Percentiles rank a stretch among this genome's conserved stretches.
These are phyloP conservation scores for Rugosomyces carneus DNA, from an alignment of 1,284 basidiomycete species.

Conservation along the genomic window DNA sequence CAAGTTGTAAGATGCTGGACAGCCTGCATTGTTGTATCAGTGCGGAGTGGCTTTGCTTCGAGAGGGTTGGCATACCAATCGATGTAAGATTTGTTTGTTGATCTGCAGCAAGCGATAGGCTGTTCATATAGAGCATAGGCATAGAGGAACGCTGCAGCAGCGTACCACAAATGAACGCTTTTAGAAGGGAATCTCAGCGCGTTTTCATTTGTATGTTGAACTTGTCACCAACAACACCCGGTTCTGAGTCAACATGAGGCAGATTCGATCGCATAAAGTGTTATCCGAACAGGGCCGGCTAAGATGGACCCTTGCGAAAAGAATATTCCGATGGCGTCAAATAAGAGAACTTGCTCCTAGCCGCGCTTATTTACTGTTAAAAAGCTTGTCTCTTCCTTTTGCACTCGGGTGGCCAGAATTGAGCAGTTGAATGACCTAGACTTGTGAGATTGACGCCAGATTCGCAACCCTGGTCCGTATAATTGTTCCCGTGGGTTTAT, in stretches of 20 bases:
- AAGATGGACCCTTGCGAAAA: not conserved
- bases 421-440: not conserved
- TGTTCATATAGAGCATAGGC: slow-evolving; percentile 8
- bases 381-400: not conserved
- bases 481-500: not conserved
- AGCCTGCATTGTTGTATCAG: slow-evolving; percentile 4
- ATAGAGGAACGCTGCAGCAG: slow-evolving; percentile 8
- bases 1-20: slow-evolving; percentile 3
- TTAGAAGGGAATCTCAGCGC: slow-evolving; percentile 4
- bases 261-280: slow-evolving; percentile 14
- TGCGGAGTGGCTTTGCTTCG: not conserved
- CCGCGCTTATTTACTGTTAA: not conserved
- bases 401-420: not conserved
- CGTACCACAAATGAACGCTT: slow-evolving; percentile 8
- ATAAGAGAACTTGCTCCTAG: not conserved
- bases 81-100: slow-evolving; percentile 2
- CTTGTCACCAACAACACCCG: slow-evolving; percentile 8
- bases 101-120: slow-evolving; percentile 1
- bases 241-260: slow-evolving; percentile 19
- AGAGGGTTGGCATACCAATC: slow-evolving; percentile 9
- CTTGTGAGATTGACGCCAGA: slow-evolving; percentile 4
- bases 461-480: not conserved
- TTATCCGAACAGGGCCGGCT: slow-evolving; percentile 6
- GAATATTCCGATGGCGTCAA: not conserved
- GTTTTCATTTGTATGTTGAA: slow-evolving; percentile 11